These are phyloP conservation scores for Trichophyton benhamiae DNA, from an alignment of 2,329 filamentous ascomycete species.

Conservation along the genomic window DNA sequence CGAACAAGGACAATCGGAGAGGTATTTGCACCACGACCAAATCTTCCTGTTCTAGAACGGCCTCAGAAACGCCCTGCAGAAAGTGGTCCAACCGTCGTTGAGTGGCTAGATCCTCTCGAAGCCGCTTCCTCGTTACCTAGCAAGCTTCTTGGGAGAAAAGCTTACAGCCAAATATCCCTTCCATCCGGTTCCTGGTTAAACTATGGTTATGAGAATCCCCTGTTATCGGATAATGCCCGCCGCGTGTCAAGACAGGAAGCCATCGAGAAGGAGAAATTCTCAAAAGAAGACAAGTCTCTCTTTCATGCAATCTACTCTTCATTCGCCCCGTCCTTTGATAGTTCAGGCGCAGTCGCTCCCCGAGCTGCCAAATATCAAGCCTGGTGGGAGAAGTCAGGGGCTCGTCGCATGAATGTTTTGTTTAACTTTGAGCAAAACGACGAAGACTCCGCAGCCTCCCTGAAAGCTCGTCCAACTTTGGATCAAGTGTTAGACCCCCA, in stretches of 20 bases:
- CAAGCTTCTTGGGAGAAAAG: constrained; percentile 27
- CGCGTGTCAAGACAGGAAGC: not conserved
- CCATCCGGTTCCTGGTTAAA: constrained; percentile 34
- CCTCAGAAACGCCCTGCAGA: constrained; percentile 27
- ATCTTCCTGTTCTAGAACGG: constrained; percentile 28
- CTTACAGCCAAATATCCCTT: constrained; percentile 31
- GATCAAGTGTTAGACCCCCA: not conserved
- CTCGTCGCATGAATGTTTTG: constrained; percentile 27
- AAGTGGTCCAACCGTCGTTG: constrained; percentile 21
- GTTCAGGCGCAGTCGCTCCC: constrained; percentile 32
- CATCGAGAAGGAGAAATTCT: not conserved
- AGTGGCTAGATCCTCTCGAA: constrained; percentile 34
- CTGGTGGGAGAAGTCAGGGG: constrained; percentile 37
- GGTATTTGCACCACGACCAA: constrained; percentile 31
- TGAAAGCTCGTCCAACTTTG: constrained; percentile 13
- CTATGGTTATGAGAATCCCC: constrained; percentile 22
- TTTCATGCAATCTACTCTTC: constrained; percentile 32
- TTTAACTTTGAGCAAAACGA: constrained; percentile 18
- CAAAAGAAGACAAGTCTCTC: constrained; percentile 20
- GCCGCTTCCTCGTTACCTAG: constrained; percentile 23
- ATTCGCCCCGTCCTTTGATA: constrained; percentile 38
- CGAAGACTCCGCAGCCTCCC: not conserved
- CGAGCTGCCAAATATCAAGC: constrained; percentile 30
- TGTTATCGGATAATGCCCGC: not conserved
- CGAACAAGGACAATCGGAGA: constrained; percentile 33